Conservation (phyloP, 768 basidiomycete genomes). For the Trametopsis cervina region DNA sequence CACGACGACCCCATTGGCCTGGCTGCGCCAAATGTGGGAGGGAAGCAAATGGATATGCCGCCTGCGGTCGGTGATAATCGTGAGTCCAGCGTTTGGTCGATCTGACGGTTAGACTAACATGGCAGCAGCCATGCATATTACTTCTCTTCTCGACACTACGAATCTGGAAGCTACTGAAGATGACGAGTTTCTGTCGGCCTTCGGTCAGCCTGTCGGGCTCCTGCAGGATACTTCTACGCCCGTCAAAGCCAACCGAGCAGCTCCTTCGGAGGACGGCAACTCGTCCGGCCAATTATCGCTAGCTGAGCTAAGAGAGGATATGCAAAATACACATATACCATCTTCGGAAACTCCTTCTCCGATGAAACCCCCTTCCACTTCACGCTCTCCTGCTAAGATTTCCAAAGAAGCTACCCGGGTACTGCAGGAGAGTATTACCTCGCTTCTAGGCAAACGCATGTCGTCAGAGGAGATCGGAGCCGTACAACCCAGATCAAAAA, state of each 20-base stretch:
- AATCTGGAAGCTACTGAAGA: too few relatives aligned
- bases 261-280: not conserved
- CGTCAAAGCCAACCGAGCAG: not conserved
- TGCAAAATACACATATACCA: conserved; percentile 35
- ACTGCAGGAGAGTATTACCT: conserved; percentile 62
- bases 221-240: not conserved
- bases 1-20: too few relatives aligned
- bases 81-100: too few relatives aligned
- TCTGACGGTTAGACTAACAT: too few relatives aligned
- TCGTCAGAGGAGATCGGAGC: conserved; percentile 23
- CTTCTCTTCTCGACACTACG: not conserved
- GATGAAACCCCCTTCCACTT: conserved; percentile 25
- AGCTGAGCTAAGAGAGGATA: conserved; percentile 17
- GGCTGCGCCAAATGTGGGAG: too few relatives aligned
- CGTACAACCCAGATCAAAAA: conserved; percentile 18
- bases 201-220: not conserved
- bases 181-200: not conserved
- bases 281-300: conserved; percentile 3
- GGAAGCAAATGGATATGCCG: too few relatives aligned
- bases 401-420: conserved; percentile 22
- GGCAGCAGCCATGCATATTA: not conserved
- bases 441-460: conserved; percentile 62
- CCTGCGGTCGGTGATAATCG: too few relatives aligned
- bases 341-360: conserved; percentile 48
- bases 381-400: conserved; percentile 21